Evolutionary conservation across 805 yeast genomes (phyloP), one percentile per base, ranked within the genome.

Genomic region (Saccharomyces kudriavzevii): DNA sequence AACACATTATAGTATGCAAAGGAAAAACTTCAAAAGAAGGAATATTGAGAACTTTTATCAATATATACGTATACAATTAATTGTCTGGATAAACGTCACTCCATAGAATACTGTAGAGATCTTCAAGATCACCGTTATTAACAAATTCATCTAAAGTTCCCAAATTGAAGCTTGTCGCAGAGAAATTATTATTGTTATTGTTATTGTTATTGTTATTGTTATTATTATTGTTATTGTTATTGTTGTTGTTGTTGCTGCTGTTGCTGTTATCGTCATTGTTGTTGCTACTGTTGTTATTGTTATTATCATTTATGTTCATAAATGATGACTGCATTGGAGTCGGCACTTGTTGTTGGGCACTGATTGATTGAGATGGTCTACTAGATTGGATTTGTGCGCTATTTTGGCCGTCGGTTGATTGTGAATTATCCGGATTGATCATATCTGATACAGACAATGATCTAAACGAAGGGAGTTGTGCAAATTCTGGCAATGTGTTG

Each of bases 101-200:
- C 71, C 71, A 67, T 40, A 67, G 53, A 6, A 61, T 59, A 45
- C 61, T 65, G 51, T 60, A 65, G 22, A 67, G 45, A 45, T 65
- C 69, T 35, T 61, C 57, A 35, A 65, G 54, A 51, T 65, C 68
- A 48, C 64, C 66, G 47, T 61, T 62, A 40, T 60, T 59, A 27
- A 67, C 56, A 49, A 67, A 67, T 26, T 67, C 71, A 53, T 66
- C 71, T 47, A 67, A 52, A 2, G 71, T 65, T n/a, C 70, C 70
- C 40, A 67, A 46, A 50, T 65, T 61, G 51, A 56, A 65, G 20
- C 52, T 48, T 2, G 57, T 35, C 6, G 43, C 24, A 17, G 43
- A 20, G 17, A 35, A 35, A 9, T 5, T 35, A 9, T 6, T 35
- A 35, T 8, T 35, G 9, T 35, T 35, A 17, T 35, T 35, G 9